Conservation (phyloP, 2,329 filamentous ascomycete genomes). For the Fusarium luffae region DNA sequence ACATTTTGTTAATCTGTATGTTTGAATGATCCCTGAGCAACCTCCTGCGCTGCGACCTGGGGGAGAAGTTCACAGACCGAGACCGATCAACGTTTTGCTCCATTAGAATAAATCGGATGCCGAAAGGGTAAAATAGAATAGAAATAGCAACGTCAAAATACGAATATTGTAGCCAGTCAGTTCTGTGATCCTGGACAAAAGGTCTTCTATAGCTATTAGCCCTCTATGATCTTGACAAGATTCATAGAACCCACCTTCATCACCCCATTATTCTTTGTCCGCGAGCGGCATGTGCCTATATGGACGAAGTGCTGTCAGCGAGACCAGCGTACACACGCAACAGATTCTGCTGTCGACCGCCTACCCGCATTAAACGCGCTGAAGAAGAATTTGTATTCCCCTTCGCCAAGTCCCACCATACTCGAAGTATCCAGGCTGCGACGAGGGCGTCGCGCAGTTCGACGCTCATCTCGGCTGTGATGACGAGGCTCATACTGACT, state of each 20-base stretch:
- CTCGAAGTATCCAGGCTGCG: slow-evolving; percentile 50
- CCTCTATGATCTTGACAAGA: background rate
- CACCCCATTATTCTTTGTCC: slow-evolving; percentile 12
- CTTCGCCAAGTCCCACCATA: slow-evolving; percentile 50
- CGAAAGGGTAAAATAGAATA: background rate
- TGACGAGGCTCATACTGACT: slow-evolving; percentile 46
- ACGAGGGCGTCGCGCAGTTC: slow-evolving; percentile 50
- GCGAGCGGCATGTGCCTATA: slow-evolving; percentile 26
- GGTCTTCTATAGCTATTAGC: background rate
- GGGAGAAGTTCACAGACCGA: background rate
- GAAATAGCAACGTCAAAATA: background rate
- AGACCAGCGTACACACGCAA: background rate
- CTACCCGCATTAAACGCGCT: slow-evolving; percentile 33
- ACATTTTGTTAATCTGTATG: background rate
- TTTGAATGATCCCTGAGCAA: background rate
- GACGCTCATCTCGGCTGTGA: slow-evolving; percentile 47
- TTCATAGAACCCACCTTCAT: slow-evolving; percentile 3
- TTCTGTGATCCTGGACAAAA: background rate
- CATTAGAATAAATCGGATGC: background rate
- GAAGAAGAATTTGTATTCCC: slow-evolving; percentile 46
- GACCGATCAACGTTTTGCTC: background rate
- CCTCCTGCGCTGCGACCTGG: background rate
- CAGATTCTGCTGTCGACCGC: background rate
- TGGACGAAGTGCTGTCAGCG: slow-evolving; percentile 15
- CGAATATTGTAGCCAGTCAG: background rate